phyloP scores from a whole-genome alignment of 352 stramenopile species.

The Pythium grandisporangium region DNA sequence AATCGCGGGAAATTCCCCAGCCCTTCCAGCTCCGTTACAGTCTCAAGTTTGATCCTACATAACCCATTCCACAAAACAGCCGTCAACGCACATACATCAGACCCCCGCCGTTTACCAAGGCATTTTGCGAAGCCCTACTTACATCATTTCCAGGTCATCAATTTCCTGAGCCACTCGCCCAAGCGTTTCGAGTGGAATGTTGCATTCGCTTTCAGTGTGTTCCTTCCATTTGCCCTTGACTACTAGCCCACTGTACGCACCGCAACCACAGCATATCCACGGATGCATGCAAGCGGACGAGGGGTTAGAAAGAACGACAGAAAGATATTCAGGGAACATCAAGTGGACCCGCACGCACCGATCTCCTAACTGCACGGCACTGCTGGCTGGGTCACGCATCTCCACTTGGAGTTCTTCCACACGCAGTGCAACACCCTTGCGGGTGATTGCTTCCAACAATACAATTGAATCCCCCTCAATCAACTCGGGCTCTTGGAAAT shows the following conservation, averaged over 20 bases:
- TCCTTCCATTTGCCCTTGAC: conserved; percentile 36
- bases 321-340: no score
- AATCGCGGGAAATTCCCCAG: conserved; percentile 60
- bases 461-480: no score
- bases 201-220: conserved; percentile 18
- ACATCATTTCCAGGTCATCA: conserved; percentile 70
- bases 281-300: conserved; percentile 1
- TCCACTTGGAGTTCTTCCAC: conserved; percentile 66
- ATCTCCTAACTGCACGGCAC: conserved; percentile 22
- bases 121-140: no score
- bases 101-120: no score
- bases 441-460: conserved; percentile 56
- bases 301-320: no score
- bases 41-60: conserved; percentile 68
- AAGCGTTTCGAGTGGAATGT: conserved; percentile 22
- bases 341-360: conserved; percentile 34
- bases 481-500: conserved; percentile 16
- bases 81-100: no score
- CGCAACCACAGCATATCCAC: background rate
- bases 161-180: conserved; percentile 42
- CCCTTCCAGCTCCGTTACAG: conserved; percentile 26
- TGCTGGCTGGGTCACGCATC: conserved; percentile 12
- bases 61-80: no score
- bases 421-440: conserved; percentile 39
- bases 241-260: conserved; percentile 30